Percentiles rank a stretch among this genome's conserved stretches.
Evolutionary conservation across 768 basidiomycete species (phyloP).

Genomic region (Termitomyces sp.): DNA sequence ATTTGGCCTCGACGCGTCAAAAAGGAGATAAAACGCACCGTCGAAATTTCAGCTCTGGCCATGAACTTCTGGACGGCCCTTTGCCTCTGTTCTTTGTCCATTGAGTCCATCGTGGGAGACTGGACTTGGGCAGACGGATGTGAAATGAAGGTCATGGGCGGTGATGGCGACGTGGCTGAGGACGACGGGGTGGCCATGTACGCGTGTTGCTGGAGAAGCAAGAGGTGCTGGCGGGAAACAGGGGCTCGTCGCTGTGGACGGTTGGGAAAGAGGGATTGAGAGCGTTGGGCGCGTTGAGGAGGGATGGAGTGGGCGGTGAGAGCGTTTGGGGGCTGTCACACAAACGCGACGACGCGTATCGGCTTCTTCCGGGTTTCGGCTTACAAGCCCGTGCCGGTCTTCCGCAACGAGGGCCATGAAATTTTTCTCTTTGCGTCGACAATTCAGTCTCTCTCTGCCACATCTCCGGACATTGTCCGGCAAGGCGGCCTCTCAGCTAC

Average conservation of each 20-base stretch:
- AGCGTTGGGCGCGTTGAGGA: slow-evolving; percentile 30
- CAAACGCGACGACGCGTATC: slow-evolving; percentile 51
- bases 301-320: slow-evolving; percentile 24
- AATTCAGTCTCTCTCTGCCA: background rate
- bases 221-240: slow-evolving; percentile 16
- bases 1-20: slow-evolving; percentile 42
- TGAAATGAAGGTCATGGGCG: slow-evolving; percentile 59
- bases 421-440: background rate
- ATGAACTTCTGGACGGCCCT: slow-evolving; percentile 71
- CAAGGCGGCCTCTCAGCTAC: background rate
- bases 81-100: slow-evolving; percentile 57
- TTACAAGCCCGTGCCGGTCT: slow-evolving; percentile 27
- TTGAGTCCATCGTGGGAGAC: slow-evolving; percentile 31
- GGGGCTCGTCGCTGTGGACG: slow-evolving; percentile 25
- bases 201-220: slow-evolving; percentile 25
- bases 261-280: slow-evolving; percentile 29
- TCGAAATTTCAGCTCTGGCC: slow-evolving; percentile 73
- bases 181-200: slow-evolving; percentile 78
- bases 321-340: slow-evolving; percentile 29
- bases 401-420: slow-evolving; percentile 14
- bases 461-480: background rate
- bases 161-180: slow-evolving; percentile 79
- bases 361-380: slow-evolving; percentile 43
- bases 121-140: slow-evolving; percentile 36
- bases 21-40: slow-evolving; percentile 49